Conservation (phyloP, 192 early-diverging fungal species). For the Umbelopsis isabellina region DNA sequence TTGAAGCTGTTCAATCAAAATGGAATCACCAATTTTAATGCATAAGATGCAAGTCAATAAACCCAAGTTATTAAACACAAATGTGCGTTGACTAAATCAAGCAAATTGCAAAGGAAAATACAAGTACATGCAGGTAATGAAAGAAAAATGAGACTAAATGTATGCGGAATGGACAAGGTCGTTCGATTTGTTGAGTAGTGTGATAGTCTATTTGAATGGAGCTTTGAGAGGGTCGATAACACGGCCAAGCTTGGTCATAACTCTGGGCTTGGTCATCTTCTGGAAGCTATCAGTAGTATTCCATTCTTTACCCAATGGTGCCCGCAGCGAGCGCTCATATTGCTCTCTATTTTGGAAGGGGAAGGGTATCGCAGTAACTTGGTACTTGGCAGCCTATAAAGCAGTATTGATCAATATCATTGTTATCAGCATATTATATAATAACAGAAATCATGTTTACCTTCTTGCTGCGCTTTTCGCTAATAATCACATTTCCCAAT, state of each 20-base stretch:
- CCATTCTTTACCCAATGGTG: conserved; percentile 97
- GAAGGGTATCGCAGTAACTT: conserved; percentile 74
- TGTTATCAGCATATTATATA: not conserved
- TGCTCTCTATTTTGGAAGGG: conserved; percentile 85
- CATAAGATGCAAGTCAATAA: not conserved
- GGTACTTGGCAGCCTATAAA: conserved; percentile 70
- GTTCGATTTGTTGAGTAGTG: not conserved
- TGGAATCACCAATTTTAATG: conserved; percentile 32
- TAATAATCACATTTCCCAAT: conserved; percentile 89
- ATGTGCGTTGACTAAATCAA: not conserved
- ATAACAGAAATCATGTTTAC: conserved; percentile 35
- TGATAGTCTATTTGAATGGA: conserved; percentile 55
- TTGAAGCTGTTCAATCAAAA: conserved; percentile 54
- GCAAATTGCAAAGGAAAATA: conserved; percentile 13
- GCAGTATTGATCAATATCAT: not conserved
- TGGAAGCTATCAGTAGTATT: conserved; percentile 77
- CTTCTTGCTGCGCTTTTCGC: conserved; percentile 85
- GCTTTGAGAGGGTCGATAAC: conserved; percentile 86
- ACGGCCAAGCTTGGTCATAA: conserved; percentile 81
- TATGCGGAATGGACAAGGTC: not conserved
- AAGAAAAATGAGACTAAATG: conserved; percentile 16
- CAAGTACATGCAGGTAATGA: conserved; percentile 5
- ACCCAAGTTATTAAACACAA: not conserved
- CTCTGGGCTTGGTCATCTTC: conserved; percentile 77
- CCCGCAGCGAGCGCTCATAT: conserved; percentile 84